Conservation (phyloP, 2,329 filamentous ascomycete genomes). For the Xylaria arbuscula region DNA sequence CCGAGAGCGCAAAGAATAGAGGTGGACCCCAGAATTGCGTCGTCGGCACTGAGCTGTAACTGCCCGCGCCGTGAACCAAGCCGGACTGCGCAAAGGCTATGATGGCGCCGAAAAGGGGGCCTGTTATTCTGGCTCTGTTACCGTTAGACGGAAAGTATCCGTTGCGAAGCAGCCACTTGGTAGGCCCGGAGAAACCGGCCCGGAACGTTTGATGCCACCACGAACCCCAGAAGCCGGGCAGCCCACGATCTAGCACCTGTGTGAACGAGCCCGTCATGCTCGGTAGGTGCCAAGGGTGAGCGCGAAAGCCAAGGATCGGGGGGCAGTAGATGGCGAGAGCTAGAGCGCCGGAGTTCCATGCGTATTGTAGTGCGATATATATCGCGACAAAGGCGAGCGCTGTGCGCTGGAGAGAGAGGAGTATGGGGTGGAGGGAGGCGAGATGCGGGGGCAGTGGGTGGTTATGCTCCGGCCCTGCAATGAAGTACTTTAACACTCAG, state of each 20-base stretch:
- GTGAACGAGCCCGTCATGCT: constrained; percentile 66
- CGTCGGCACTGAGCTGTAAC: constrained; percentile 69
- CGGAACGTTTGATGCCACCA: constrained; percentile 94
- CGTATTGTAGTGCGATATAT: constrained; percentile 67
- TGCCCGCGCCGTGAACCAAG: constrained; percentile 76
- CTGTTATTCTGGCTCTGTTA: constrained; percentile 53
- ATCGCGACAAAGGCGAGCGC: constrained; percentile 67
- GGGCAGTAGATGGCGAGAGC: constrained; percentile 62
- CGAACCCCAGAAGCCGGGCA: constrained; percentile 83
- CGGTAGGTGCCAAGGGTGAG: constrained; percentile 64
- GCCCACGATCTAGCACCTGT: constrained; percentile 72
- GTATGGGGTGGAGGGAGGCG: constrained; percentile 54
- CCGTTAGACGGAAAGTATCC: constrained; percentile 59
- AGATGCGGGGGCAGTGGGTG: constrained; percentile 59
- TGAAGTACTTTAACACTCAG: constrained; percentile 67
- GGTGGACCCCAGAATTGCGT: constrained; percentile 65
- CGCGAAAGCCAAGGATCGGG: constrained; percentile 62
- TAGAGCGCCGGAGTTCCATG: constrained; percentile 71
- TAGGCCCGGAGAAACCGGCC: constrained; percentile 66
- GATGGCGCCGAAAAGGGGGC: constrained; percentile 52
- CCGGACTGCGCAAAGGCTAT: constrained; percentile 75
- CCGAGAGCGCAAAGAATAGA: constrained; percentile 79
- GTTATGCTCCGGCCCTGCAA: constrained; percentile 60
- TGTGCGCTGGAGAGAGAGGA: constrained; percentile 67
- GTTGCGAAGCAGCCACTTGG: constrained; percentile 32